Percentiles rank a stretch among this genome's conserved stretches.
Conservation (phyloP, 805 yeast genomes). For the Wickerhamomyces hampshirensis region DNA sequence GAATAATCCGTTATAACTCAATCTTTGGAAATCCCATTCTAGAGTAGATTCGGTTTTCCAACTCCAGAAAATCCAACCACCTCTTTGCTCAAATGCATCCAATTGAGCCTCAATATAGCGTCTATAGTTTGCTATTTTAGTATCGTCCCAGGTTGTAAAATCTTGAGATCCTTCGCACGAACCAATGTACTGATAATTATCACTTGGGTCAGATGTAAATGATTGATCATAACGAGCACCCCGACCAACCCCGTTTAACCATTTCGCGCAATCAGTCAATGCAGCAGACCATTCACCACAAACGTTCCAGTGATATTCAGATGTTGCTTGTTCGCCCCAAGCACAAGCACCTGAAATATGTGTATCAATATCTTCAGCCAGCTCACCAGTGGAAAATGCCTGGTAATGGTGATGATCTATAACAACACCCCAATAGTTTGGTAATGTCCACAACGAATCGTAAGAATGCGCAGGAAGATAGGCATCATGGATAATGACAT, state of each 20-base stretch:
- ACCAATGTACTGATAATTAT: conserved; percentile 42
- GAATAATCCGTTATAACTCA: conserved; percentile 56
- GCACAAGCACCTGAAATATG: conserved; percentile 54
- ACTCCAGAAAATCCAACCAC: conserved; percentile 93
- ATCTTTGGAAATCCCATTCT: conserved; percentile 80
- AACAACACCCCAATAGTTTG: conserved; percentile 57
- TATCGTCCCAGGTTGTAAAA: conserved; percentile 51
- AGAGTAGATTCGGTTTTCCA: conserved; percentile 81
- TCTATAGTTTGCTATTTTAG: conserved; percentile 54
- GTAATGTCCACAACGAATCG: conserved; percentile 47
- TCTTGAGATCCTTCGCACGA: conserved; percentile 53
- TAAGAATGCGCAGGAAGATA: conserved; percentile 59
- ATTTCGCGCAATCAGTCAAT: conserved; percentile 81
- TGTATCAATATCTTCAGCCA: conserved; percentile 52
- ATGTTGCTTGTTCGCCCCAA: conserved; percentile 39
- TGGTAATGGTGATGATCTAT: conserved; percentile 91
- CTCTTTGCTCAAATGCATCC: conserved; percentile 70
- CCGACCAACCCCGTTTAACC: conserved; percentile 83
- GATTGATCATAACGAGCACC: conserved; percentile 80
- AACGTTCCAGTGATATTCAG: conserved; percentile 67
- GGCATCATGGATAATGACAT: conserved; percentile 79
- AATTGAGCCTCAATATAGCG: conserved; percentile 83
- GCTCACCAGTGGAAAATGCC: conserved; percentile 65
- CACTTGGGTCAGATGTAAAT: conserved; percentile 29
- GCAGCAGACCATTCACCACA: conserved; percentile 93